Evolutionary conservation across 768 basidiomycete species (phyloP), one percentile per base, ranked within the genome.

Genomic region (Auricularia sp.): DNA sequence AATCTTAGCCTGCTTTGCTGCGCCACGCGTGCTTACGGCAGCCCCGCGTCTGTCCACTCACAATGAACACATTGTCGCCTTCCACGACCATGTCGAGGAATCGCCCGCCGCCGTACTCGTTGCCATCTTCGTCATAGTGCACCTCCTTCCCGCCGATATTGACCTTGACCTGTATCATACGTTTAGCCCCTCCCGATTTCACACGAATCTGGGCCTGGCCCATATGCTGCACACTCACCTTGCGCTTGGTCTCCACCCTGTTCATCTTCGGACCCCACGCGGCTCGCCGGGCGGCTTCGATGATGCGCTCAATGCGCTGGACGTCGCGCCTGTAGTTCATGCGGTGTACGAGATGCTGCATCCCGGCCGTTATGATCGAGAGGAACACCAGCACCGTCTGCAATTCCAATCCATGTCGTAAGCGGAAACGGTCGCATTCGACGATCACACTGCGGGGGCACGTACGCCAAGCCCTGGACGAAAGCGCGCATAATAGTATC

Each of bases 401-500:
- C 35, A 63, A 42, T 42, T 42, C 12, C 39, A 7, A 42, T 14
- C n/a, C 53, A 44, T 53, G 21, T 44, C 56, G 35, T 56, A 35
- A 56, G 39, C 53, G 58, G 34, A 36, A 21, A 21, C 18, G 47
- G 16, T 36, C 44, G 12, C 44, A 51, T 53, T 36, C 18, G 6
- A 34, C 64, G 39, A 7, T 8, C 39, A 42, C 39, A 42, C 62
- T n/a, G 2, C 2, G n/a, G 29, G 29, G 29, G 29, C 29, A 73
- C 84, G 67, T 70, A 90, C 90, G 66, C 84, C 84, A 66, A 98
- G 80, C 33, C 94, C 93, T n/a, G 96, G 96, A 36, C 96, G 83
- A 81, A 90, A 99, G 62, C 97, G 87, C 36, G 91, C 85, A 75
- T 98, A 99, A 75, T 98, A 98, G 76, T 98, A 98, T 54, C 93